Evolutionary conservation across 257 asterid species (phyloP).

Genomic region (Solanum gandarillasii): DNA sequence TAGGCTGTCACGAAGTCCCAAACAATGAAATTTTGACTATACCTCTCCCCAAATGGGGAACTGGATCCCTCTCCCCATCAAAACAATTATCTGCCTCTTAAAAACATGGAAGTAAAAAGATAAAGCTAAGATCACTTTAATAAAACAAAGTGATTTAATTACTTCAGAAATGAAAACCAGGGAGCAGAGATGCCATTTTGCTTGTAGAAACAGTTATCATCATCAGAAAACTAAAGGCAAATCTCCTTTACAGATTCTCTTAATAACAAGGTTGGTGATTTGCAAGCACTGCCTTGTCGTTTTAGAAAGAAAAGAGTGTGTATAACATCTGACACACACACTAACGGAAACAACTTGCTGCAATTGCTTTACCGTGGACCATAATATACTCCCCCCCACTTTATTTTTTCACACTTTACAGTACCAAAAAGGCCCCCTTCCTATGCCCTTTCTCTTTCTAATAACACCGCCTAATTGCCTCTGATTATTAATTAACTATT

Average conservation of each 20-base stretch:
- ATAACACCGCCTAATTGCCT: neutral
- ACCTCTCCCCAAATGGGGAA: neutral
- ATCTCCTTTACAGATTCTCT: neutral
- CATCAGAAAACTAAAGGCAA: neutral
- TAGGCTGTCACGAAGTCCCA: neutral
- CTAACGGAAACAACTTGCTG: conserved; percentile 12
- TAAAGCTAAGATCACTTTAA: neutral
- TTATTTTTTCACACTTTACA: neutral
- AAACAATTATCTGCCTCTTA: neutral
- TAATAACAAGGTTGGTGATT: neutral
- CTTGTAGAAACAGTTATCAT: neutral
- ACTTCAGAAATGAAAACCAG: neutral
- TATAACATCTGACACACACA: conserved; percentile 18
- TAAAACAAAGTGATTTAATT: neutral
- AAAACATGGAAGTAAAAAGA: neutral
- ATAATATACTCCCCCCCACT: conserved; percentile 5
- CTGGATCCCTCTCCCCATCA: neutral
- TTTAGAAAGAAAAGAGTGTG: neutral
- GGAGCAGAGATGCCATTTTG: neutral
- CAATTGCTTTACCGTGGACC: conserved; percentile 23
- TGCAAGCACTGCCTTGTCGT: neutral
- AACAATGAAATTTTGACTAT: neutral
- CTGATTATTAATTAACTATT: neutral
- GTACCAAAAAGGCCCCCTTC: neutral
- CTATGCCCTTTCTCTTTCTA: neutral